Evolutionary conservation across 495 filamentous ascomycete species (phyloP).

Genomic region (Xylaria nigripes): DNA sequence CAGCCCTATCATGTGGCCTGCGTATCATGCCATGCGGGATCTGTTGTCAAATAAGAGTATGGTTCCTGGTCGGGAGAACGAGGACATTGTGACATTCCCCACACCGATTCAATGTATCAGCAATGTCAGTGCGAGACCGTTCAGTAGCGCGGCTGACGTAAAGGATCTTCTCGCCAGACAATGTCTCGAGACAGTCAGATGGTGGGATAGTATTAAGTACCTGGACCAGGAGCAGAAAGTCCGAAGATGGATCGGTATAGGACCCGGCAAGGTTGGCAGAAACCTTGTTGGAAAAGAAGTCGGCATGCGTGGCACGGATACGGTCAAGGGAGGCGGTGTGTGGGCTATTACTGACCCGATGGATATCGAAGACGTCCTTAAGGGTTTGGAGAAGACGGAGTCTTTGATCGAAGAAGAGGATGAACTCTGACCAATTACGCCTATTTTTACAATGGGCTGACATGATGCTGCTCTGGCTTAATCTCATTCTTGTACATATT

Average conservation of each 20-base stretch:
- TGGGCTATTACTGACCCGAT: slow-evolving; percentile 83
- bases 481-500: background rate
- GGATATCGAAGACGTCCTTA: slow-evolving; percentile 70
- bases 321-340: slow-evolving; percentile 78
- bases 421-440: background rate
- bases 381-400: slow-evolving; percentile 68
- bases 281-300: slow-evolving; percentile 96
- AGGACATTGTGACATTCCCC: slow-evolving; percentile 60
- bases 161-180: slow-evolving; percentile 67
- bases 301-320: slow-evolving; percentile 68
- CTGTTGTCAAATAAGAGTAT: slow-evolving; percentile 49
- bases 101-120: slow-evolving; percentile 68
- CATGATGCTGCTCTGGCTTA: background rate
- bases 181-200: slow-evolving; percentile 81
- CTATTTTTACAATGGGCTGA: background rate
- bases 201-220: slow-evolving; percentile 89
- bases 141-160: slow-evolving; percentile 60
- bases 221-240: slow-evolving; percentile 81
- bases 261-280: slow-evolving; percentile 87
- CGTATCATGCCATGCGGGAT: slow-evolving; percentile 59
- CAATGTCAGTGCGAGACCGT: slow-evolving; percentile 77
- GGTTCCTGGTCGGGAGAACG: slow-evolving; percentile 35
- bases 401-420: slow-evolving; percentile 35
- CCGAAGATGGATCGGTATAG: slow-evolving; percentile 83
- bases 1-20: slow-evolving; percentile 84